Percentiles rank a stretch among this genome's conserved stretches.
Evolutionary conservation across 2,329 filamentous ascomycete genomes (phyloP).

Genomic region (Cordyceps cicadae): DNA sequence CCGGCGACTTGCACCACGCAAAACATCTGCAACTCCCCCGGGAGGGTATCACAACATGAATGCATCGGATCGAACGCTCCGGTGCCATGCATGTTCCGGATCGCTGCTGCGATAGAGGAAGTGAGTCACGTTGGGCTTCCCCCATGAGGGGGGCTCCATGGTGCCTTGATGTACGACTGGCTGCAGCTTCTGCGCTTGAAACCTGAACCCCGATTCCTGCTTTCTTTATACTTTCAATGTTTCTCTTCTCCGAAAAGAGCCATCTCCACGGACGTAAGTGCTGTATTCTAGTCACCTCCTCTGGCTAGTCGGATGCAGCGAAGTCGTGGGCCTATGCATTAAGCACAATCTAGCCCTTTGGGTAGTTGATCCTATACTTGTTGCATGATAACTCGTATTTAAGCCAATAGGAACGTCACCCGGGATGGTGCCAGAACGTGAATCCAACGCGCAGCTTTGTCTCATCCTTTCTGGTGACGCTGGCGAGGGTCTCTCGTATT

Average conservation of each 20-base stretch:
- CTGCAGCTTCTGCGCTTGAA: neutral
- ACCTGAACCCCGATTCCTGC: neutral
- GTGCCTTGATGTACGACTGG: neutral
- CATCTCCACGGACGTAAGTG: neutral
- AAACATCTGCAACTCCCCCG: neutral
- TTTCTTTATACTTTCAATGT: neutral
- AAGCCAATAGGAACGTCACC: neutral
- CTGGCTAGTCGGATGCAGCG: neutral
- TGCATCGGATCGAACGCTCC: neutral
- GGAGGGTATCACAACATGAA: neutral
- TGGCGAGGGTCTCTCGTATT: neutral
- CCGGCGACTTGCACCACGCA: neutral
- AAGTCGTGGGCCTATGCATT: neutral
- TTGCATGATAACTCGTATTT: neutral
- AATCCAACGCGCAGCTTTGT: neutral
- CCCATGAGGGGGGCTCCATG: neutral
- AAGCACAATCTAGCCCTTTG: neutral
- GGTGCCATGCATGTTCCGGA: neutral
- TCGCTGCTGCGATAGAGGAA: neutral
- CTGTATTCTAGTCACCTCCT: neutral
- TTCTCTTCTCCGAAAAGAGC: neutral
- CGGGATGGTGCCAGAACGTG: neutral
- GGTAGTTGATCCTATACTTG: neutral
- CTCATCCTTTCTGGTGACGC: neutral
- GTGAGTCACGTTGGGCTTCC: neutral